These are phyloP conservation scores for Bretschneidera sinensis DNA, from an alignment of 345 rosid genomes.

Conservation along the genomic window DNA sequence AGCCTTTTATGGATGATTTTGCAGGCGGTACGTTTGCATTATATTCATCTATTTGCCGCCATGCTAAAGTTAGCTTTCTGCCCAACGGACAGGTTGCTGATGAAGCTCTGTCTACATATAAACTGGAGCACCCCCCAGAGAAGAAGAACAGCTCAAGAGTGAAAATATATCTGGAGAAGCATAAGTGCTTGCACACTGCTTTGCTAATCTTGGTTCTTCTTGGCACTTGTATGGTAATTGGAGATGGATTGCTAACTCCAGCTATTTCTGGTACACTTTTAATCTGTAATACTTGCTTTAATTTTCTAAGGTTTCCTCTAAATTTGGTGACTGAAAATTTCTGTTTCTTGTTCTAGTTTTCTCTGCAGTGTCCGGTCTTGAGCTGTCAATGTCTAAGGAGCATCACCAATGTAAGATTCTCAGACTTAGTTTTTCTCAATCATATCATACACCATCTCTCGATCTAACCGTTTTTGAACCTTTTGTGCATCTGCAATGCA, in stretches of 20 bases:
- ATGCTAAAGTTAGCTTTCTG: constrained; percentile 85
- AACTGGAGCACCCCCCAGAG: constrained; percentile 70
- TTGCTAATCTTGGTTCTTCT: constrained; percentile 88
- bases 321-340: constrained; percentile 4
- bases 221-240: constrained; percentile 99
- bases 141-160: constrained; percentile 55
- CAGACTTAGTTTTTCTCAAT: neutral
- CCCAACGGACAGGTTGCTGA: constrained; percentile 92
- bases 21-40: constrained; percentile 96
- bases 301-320: neutral
- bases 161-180: constrained; percentile 72
- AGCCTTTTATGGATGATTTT: constrained; percentile 12
- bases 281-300: neutral
- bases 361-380: constrained; percentile 97
- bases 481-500: too few species aligned
- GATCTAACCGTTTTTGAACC: too few species aligned
- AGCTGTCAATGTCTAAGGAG: constrained; percentile 82
- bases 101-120: constrained; percentile 96
- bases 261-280: constrained; percentile 77
- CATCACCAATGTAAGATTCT: constrained; percentile 83
- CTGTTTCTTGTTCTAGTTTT: constrained; percentile 48
- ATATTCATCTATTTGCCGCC: constrained; percentile 90
- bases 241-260: constrained; percentile 97
- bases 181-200: constrained; percentile 83
- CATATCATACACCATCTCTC: too few species aligned